Evolutionary conservation across 2,329 filamentous ascomycete species (phyloP), one percentile per base, ranked within the genome.

Genomic region (Aspergillus glaucus): DNA sequence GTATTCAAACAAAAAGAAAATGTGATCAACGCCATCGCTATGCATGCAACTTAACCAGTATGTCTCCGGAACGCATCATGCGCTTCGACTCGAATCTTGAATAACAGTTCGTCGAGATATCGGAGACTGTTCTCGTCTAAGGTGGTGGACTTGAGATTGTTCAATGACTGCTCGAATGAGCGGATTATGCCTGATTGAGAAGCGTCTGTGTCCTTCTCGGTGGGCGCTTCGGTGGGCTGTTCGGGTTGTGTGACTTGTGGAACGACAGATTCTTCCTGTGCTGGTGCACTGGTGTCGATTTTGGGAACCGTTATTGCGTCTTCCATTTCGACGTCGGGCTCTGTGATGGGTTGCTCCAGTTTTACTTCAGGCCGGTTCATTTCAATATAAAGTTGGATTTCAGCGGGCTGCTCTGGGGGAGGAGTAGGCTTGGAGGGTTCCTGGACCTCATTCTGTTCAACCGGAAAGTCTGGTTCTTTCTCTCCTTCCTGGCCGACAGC

Each of bases 91-190:
- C 87, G 85, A 55, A 92, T 81, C 64, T 92, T 86, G 73, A 91
- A 88, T 62, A 93, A 76, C 58, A 88, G 72, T 62, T 91, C 85
- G 61, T 93, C 88, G 55, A 93, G 77, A 62, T 85, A 77, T 50
- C 83, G 78, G 46, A 89, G 80, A 52, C 88, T 82, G 9, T 79
- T 75, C 9, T 80, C 76, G 14, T 81, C 81, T 39, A 94, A 68
- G 14, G 79, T 74, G 19, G 82, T 75, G 24, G 70, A 71, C 47
- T 77, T 79, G 50, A 90, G 73, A 54, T 82, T 77, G 17, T 75
- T 73, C 21, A 93, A 66, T 0, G 86, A 73, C 17, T 70, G 72
- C 52, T 70, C 75, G 40, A 86, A 74, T 34, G 76, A 72, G 50
- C 66, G 66, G 52, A 83, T 72, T 50, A 87, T 82, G 7, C 55